Base-by-base conservation (phyloP, 1,139 yeast species). In the Geotrichum macrosporum region DNA sequence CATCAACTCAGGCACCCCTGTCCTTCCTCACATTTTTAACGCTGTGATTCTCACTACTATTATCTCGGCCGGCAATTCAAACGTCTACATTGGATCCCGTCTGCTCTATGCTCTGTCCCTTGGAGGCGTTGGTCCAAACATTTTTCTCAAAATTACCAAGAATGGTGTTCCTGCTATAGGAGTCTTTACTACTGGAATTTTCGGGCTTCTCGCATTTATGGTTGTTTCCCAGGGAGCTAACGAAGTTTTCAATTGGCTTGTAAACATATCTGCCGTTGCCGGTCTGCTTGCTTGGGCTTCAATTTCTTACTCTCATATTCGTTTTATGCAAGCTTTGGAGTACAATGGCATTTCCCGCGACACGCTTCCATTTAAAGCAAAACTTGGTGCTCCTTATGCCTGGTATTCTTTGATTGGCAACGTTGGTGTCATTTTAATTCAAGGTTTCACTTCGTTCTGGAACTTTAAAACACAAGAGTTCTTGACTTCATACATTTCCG, bases 201-300 rank as follows among this genome's bases (percentile, higher is more conserved):
- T 73, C n/a, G 69, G 83, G 53, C 89, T 87, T 0, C 67, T 83
- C 46, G 80, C 85, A 48, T 83, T 81, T 67, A 71, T 81, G 49
- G 81, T 80, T 16, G 71, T 74, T 3, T 65, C 71, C 47, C 65
- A 69, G 27, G 71, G 78, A 38, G 73, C 80, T 56, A 71, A 72
- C 9, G 62, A 66, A 2, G 74, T 81, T 2, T 81, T 81, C 70
- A 69, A 75, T 12, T 81, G 87, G 87, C 70, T 81, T 51, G 76
- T 80, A 57, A 76, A 84, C 22, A 62, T 83, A 30, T 82, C 85
- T 47, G 81, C 84, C 5, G 75, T 78, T 9, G 78, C 80, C 9
- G 66, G 75, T 55, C 81, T 62, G 71, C 78, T 48, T 65, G 81
- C 51, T 64, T 81, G 67, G 80, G 76, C 66, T 71, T 76, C 48